phyloP scores from a whole-genome alignment of 2,329 filamentous ascomycete species.

The Dothistroma pini region DNA sequence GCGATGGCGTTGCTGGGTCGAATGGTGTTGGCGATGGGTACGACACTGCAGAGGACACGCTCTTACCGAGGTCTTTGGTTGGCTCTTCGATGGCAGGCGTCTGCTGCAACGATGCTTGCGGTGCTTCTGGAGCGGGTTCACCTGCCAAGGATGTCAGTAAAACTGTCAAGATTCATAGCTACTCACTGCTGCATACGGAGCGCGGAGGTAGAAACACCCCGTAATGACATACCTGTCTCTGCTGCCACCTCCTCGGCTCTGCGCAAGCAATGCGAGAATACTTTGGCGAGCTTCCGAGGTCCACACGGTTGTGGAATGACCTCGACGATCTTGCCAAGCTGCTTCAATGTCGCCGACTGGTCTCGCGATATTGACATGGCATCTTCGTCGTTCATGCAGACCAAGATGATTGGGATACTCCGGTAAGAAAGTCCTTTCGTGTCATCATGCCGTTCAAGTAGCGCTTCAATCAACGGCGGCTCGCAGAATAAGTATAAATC shows the following conservation, averaged over 20 bases:
- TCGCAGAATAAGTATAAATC: slow-evolving; percentile 26
- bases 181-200: background rate
- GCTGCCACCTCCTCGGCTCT: slow-evolving; percentile 14
- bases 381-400: slow-evolving; percentile 36
- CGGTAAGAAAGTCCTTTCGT: background rate
- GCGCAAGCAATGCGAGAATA: slow-evolving; percentile 33
- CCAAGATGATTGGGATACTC: slow-evolving; percentile 32
- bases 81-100: background rate
- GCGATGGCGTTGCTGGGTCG: slow-evolving; percentile 5
- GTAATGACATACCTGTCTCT: background rate
- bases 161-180: background rate
- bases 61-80: slow-evolving; percentile 9
- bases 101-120: background rate
- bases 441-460: slow-evolving; percentile 12
- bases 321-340: slow-evolving; percentile 30
- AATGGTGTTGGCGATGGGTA: slow-evolving; percentile 19
- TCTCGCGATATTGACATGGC: slow-evolving; percentile 25
- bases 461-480: slow-evolving; percentile 22
- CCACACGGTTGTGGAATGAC: slow-evolving; percentile 39
- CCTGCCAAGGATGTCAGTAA: background rate
- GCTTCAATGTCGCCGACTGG: slow-evolving; percentile 16
- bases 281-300: slow-evolving; percentile 39
- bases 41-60: slow-evolving; percentile 17
- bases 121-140: background rate
- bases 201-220: background rate